phyloP scores from a whole-genome alignment of 2,329 filamentous ascomycete genomes.

The Nothophoma quercina region DNA sequence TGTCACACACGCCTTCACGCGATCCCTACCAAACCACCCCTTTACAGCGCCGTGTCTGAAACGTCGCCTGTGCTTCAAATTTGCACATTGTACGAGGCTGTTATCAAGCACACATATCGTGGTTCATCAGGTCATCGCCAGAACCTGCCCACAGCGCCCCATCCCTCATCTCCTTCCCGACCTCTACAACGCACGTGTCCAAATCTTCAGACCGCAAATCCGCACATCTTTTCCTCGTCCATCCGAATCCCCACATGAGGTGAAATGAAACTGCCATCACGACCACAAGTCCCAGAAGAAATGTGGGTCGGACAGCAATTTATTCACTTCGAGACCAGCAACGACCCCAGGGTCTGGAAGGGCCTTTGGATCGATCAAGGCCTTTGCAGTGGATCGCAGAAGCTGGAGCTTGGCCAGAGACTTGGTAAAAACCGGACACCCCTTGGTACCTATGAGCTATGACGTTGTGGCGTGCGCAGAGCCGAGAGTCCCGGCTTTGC shows the following conservation, averaged over 20 bases:
- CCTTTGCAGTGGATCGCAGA: constrained; percentile 14
- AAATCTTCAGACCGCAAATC: constrained; percentile 2
- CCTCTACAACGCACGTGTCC: neutral
- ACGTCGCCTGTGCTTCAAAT: neutral
- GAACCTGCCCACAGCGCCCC: neutral
- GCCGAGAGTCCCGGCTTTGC: neutral
- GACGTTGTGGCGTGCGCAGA: constrained; percentile 5
- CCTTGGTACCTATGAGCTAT: constrained; percentile 1
- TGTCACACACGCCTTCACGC: neutral
- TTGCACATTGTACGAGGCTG: neutral
- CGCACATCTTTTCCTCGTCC: constrained; percentile 13
- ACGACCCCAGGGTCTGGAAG: constrained; percentile 15
- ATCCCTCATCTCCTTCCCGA: neutral
- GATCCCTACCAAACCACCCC: neutral
- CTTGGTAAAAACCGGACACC: constrained; percentile 7
- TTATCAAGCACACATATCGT: neutral
- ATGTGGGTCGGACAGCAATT: constrained; percentile 8
- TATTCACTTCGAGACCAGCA: constrained; percentile 14
- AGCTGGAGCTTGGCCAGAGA: constrained; percentile 1
- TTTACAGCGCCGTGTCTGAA: neutral
- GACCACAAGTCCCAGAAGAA: constrained; percentile 7
- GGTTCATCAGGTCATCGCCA: neutral
- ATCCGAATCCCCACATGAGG: neutral
- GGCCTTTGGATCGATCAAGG: constrained; percentile 14
- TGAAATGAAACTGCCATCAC: constrained; percentile 8